Evolutionary conservation across 257 asterid genomes (phyloP).

Genomic region (Marsdenia floribunda): DNA sequence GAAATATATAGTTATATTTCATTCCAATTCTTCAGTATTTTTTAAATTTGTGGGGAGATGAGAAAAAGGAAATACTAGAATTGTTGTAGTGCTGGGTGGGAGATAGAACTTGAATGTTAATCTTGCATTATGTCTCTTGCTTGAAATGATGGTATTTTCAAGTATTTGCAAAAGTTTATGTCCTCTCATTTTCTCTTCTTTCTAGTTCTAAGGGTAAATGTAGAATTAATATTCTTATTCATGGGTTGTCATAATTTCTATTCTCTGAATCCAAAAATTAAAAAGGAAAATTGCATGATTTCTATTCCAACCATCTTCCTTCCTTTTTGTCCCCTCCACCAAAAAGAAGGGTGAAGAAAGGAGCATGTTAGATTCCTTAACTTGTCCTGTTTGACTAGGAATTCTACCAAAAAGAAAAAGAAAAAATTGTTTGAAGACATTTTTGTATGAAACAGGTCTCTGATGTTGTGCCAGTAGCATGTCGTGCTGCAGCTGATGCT

Average conservation of each 20-base stretch:
- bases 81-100: too few relatives aligned
- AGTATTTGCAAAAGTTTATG: not conserved
- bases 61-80: not conserved
- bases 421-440: not conserved
- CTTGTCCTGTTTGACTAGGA: not conserved
- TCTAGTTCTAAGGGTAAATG: not conserved
- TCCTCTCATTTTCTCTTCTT: not conserved
- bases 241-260: not conserved
- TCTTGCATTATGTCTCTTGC: not conserved
- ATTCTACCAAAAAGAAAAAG: not conserved
- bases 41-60: not conserved
- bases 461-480: constrained; percentile 98
- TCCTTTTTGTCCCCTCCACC: not conserved
- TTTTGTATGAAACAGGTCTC: constrained; percentile 61
- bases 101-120: not conserved
- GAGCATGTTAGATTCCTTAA: not conserved
- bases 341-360: not conserved
- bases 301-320: not conserved
- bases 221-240: not conserved
- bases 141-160: not conserved
- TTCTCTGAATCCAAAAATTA: not conserved
- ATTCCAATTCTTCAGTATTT: not conserved
- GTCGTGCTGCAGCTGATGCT: constrained; percentile 99
- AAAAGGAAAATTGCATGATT: not conserved
- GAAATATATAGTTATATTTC: too few relatives aligned